Conservation (phyloP, 371 early-diverging fungal species). For the Dentiscutata heterogama region DNA sequence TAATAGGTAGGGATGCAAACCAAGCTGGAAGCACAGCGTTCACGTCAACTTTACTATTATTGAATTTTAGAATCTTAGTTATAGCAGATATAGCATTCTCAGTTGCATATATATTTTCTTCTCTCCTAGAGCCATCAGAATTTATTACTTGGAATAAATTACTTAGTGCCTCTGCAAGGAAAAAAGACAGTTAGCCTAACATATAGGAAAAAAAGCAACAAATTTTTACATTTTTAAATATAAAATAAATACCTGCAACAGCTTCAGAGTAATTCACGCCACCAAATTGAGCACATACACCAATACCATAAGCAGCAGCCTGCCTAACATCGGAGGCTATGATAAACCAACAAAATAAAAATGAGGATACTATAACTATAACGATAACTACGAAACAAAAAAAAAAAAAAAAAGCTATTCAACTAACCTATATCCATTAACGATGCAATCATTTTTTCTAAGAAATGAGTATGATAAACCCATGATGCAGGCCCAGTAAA, state of each 20-base stretch:
- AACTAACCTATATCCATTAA: slow-evolving; percentile 65
- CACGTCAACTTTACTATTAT: slow-evolving; percentile 66
- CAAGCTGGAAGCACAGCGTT: slow-evolving; percentile 78
- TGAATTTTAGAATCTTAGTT: slow-evolving; percentile 85
- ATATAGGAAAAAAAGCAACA: not conserved
- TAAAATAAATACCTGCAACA: slow-evolving; percentile 56
- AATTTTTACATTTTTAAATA: not conserved
- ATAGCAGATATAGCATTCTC: slow-evolving; percentile 93
- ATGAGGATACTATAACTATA: not conserved
- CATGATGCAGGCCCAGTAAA: slow-evolving; percentile 84
- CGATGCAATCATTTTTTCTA: slow-evolving; percentile 70
- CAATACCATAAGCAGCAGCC: slow-evolving; percentile 93
- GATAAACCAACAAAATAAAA: not conserved
- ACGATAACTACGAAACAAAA: not conserved
- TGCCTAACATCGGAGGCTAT: slow-evolving; percentile 82
- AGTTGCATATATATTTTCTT: slow-evolving; percentile 83
- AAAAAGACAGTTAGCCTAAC: not conserved
- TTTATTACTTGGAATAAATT: slow-evolving; percentile 74
- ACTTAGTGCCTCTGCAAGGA: slow-evolving; percentile 63
- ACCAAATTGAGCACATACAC: slow-evolving; percentile 87
- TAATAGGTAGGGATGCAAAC: slow-evolving; percentile 84
- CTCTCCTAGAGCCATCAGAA: slow-evolving; percentile 69
- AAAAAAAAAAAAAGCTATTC: slow-evolving; percentile 50
- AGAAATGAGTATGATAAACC: slow-evolving; percentile 78
- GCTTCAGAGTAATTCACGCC: slow-evolving; percentile 80